phyloP scores from a whole-genome alignment of 257 asterid species.

The Petunia secreta region DNA sequence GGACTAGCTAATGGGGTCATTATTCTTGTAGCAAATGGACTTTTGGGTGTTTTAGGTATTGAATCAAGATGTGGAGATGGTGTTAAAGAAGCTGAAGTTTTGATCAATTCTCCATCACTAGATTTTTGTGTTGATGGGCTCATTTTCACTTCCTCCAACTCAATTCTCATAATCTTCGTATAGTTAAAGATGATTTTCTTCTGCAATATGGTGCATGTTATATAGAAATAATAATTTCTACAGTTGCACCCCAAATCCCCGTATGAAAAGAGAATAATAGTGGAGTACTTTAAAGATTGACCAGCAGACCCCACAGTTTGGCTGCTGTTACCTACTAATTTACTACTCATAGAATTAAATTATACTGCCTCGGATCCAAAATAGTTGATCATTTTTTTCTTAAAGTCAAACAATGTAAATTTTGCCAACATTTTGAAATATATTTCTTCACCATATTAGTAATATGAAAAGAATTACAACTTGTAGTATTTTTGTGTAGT shows the following conservation, averaged over 20 bases:
- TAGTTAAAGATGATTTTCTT: neutral
- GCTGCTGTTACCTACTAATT: slow-evolving; percentile 9
- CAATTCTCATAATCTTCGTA: slow-evolving; percentile 31
- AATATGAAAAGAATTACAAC: too few relatives aligned
- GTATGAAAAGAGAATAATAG: neutral
- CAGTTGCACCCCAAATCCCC: neutral
- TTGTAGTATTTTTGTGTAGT: too few relatives aligned
- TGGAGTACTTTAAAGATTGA: slow-evolving; percentile 22
- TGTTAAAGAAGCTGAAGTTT: neutral
- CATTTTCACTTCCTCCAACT: slow-evolving; percentile 40
- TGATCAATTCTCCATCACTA: neutral
- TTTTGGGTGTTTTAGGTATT: slow-evolving; percentile 46
- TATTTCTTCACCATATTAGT: too few relatives aligned
- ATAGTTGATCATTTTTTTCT: too few relatives aligned
- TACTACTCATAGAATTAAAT: neutral
- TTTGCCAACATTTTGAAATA: too few relatives aligned
- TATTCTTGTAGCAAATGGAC: slow-evolving; percentile 58
- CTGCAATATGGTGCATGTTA: neutral
- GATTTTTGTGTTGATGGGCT: slow-evolving; percentile 20
- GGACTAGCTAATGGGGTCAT: slow-evolving; percentile 78
- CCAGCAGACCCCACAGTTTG: slow-evolving; percentile 7
- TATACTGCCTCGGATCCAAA: too few relatives aligned
- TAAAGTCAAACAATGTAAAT: too few relatives aligned
- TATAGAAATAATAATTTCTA: too few relatives aligned
- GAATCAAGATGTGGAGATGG: slow-evolving; percentile 41